A percentile compares a stretch with the other conserved stretches of the same genome.
phyloP scores from a whole-genome alignment of 2,329 filamentous ascomycete genomes.

The Botrytis porri region DNA sequence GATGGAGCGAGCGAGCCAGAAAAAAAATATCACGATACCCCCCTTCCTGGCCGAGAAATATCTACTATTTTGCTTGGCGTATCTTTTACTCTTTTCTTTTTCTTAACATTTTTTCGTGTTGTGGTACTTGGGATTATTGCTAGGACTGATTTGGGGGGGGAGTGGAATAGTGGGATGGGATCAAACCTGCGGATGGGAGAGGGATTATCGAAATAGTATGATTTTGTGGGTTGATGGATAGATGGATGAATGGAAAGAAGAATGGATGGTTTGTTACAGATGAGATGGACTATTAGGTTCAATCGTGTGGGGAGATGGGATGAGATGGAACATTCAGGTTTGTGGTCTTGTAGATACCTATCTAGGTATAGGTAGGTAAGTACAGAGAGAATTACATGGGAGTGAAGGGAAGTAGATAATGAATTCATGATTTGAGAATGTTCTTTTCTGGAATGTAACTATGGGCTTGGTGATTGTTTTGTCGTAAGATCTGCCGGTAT shows the following conservation, averaged over 20 bases:
- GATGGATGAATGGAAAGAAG: neutral
- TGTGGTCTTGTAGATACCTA: neutral
- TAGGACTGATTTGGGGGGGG: neutral
- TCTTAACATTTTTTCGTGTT: neutral
- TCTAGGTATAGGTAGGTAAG: too few relatives aligned
- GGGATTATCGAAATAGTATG: neutral
- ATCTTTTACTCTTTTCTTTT: neutral
- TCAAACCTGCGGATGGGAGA: neutral
- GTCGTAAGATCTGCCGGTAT: neutral
- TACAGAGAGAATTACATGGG: neutral
- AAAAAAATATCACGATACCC: constrained; percentile 1
- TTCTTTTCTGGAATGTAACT: neutral
- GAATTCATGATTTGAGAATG: neutral
- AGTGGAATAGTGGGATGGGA: too few relatives aligned
- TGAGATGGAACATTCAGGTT: neutral
- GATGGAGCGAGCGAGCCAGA: neutral
- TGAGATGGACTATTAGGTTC: neutral
- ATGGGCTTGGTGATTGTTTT: neutral
- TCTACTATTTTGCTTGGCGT: neutral
- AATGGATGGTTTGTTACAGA: neutral
- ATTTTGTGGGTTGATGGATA: neutral
- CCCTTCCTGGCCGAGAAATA: neutral
- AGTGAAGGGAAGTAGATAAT: neutral
- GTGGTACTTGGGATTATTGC: neutral
- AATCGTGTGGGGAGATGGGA: neutral